A percentile compares a stretch with the other conserved stretches of the same genome.
These are phyloP conservation scores for Lasiosphaeria hispida DNA, from an alignment of 495 filamentous ascomycete species.

Conservation along the genomic window DNA sequence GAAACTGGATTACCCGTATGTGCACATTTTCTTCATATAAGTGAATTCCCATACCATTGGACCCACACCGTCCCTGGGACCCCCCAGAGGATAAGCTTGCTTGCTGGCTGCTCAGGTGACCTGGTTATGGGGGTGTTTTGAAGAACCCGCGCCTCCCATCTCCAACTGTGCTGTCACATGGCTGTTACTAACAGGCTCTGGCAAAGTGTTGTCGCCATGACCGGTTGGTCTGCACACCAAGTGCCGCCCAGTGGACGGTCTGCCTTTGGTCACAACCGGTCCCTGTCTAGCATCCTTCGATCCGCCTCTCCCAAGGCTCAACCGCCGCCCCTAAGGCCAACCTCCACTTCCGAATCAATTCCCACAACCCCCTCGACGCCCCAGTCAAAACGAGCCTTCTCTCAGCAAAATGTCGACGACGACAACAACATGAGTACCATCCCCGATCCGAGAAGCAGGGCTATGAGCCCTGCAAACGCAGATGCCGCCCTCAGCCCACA, in stretches of 20 bases:
- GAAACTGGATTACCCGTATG: constrained; percentile 34
- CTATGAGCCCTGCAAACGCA: constrained; percentile 33
- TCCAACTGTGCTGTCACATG: constrained; percentile 19
- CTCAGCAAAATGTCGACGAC: constrained; percentile 35
- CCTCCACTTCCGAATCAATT: constrained; percentile 18
- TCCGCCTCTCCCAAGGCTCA: constrained; percentile 29
- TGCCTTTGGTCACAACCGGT: constrained; percentile 47
- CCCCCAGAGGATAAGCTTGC: background rate
- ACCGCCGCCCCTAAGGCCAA: constrained; percentile 18
- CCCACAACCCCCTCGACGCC: constrained; percentile 27
- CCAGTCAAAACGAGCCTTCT: constrained; percentile 30
- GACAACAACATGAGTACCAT: constrained; percentile 49
- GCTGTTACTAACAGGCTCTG: constrained; percentile 33
- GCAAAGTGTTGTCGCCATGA: constrained; percentile 48
- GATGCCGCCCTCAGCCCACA: constrained; percentile 26
- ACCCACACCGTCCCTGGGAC: too few relatives aligned
- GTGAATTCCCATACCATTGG: background rate
- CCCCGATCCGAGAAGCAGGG: constrained; percentile 47
- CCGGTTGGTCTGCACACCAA: constrained; percentile 51
- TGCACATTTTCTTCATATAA: constrained; percentile 7
- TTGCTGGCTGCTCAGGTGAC: background rate
- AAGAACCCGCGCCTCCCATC: too few relatives aligned
- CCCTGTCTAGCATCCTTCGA: constrained; percentile 46
- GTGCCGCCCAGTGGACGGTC: constrained; percentile 31
- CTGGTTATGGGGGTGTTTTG: background rate